Evolutionary conservation across 164 flowering plant species (phyloP), one percentile per base, ranked within the genome.

Genomic region (Piper longum): DNA sequence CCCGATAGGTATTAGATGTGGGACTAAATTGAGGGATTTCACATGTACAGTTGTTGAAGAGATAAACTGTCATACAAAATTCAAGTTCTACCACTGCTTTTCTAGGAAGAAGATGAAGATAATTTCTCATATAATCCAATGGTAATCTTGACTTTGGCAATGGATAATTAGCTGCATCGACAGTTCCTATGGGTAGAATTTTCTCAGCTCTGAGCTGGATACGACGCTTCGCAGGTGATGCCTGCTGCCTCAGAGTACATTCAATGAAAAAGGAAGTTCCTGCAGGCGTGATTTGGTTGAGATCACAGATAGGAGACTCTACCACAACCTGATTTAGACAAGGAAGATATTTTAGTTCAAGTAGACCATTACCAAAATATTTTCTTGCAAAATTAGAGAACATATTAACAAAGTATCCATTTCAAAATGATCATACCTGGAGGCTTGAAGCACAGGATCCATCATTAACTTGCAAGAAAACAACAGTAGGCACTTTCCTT

Each of bases 201-300:
- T 81, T 80, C 68, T 90, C 88, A 48, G 75, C 88, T 63, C 78
- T 70, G 55, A 93, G 85, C 80, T 87, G 87, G 65, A 90, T 70
- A 5, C 17, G 73, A 57, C 72, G 80, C 62, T 83, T 90, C 42
- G 81, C 85, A 3, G 63, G 65, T 36, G 41, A 43, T 2, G 82
- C 48, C 45, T 84, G 73, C 62, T 74, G 62, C 67, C 64, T 74
- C 66, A 93, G 44, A 43, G 81, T 69, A 40, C 99, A 97, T 75
- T 88, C 86, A 7, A 66, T 92, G 67, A 93, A 66, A 62, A 93
- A 73, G 56, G 91, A 88, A n/a, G 88, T 88, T 67, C 99, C 99
- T 1, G 74, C 67, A 17, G 82, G 76, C 73, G 80, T 71, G 26
- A 87, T 70, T 64, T 68, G 71, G 66, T 72, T 57, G 1, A 80